phyloP scores from a whole-genome alignment of 768 basidiomycete genomes.

The Tephrocybe rancida region DNA sequence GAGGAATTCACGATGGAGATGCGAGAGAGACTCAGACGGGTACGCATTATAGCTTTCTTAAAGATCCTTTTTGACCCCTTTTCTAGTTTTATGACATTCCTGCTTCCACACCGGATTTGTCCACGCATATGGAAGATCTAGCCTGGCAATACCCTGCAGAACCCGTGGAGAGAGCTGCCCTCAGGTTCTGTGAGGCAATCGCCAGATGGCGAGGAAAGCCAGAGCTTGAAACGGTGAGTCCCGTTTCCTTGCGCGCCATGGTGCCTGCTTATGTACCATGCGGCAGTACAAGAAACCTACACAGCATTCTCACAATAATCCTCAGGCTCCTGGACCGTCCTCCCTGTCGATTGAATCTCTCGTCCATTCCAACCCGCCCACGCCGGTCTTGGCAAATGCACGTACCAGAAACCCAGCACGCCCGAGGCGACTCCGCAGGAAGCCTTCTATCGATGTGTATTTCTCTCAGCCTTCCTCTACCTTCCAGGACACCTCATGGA shows the following conservation, averaged over 20 bases:
- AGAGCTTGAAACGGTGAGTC: slow-evolving; percentile 73
- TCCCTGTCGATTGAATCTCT: slow-evolving; percentile 65
- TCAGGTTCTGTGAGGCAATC: slow-evolving; percentile 82
- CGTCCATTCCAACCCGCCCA: slow-evolving; percentile 71
- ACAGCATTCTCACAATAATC: slow-evolving; percentile 31
- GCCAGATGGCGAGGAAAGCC: slow-evolving; percentile 85
- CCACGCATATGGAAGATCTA: slow-evolving; percentile 78
- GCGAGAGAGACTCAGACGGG: slow-evolving; percentile 68
- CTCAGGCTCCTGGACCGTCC: slow-evolving; percentile 31
- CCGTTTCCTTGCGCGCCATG: slow-evolving; percentile 14
- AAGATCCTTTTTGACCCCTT: slow-evolving; percentile 2
- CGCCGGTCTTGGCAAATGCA: slow-evolving; percentile 44
- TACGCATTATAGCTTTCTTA: slow-evolving; percentile 34
- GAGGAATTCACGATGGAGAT: slow-evolving; percentile 78
- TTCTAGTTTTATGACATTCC: slow-evolving; percentile 79
- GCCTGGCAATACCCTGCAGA: slow-evolving; percentile 84
- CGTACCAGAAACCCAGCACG: slow-evolving; percentile 16
- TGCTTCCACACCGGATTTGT: slow-evolving; percentile 67
- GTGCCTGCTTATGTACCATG: slow-evolving; percentile 28
- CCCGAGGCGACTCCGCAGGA: slow-evolving; percentile 22
- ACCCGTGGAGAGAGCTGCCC: slow-evolving; percentile 75
- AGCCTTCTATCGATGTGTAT: slow-evolving; percentile 50
- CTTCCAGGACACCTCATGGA: slow-evolving; percentile 20
- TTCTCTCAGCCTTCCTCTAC: slow-evolving; percentile 35
- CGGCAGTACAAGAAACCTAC: slow-evolving; percentile 56